These are phyloP conservation scores for Phalaenopsis aphrodite DNA, from an alignment of 106 monocot species.

Conservation along the genomic window DNA sequence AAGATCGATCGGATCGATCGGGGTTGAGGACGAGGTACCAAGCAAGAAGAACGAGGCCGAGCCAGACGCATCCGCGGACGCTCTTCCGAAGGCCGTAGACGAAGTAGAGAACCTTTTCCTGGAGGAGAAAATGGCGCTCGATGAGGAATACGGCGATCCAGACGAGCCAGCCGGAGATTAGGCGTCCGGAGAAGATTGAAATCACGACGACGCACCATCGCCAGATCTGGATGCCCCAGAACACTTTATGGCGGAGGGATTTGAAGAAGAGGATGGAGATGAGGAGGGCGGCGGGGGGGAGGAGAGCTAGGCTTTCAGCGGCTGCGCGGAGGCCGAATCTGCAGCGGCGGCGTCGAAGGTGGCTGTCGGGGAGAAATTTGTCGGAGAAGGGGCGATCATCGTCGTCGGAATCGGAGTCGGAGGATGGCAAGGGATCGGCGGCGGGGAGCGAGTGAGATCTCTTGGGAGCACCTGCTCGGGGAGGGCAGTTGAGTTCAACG, in stretches of 20 bases:
- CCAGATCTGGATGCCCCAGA: constrained; percentile 38
- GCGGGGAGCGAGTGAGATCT: background rate
- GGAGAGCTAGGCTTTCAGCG: background rate
- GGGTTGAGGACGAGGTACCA: constrained; percentile 11
- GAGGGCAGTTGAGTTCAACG: constrained; percentile 4
- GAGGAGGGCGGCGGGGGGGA: constrained; percentile 5
- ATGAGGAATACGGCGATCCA: constrained; percentile 33
- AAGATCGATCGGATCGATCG: background rate
- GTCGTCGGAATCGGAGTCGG: constrained; percentile 1
- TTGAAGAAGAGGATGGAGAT: constrained; percentile 18
- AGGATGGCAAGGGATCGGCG: background rate
- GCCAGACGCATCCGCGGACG: constrained; percentile 16
- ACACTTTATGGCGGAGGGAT: background rate
- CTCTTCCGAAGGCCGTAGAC: constrained; percentile 12
- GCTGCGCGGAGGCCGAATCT: background rate
- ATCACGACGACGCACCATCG: constrained; percentile 41
- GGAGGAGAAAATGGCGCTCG: constrained; percentile 5
- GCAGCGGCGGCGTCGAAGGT: background rate
- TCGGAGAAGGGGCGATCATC: background rate
- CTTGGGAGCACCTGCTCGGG: background rate
- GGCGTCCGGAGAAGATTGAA: constrained; percentile 42
- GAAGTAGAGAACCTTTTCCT: constrained; percentile 16
- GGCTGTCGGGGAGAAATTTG: background rate
- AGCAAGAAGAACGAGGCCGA: constrained; percentile 10
- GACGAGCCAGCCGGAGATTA: constrained; percentile 50